phyloP scores from a whole-genome alignment of 805 yeast genomes.

The Metschnikowia lachancei region DNA sequence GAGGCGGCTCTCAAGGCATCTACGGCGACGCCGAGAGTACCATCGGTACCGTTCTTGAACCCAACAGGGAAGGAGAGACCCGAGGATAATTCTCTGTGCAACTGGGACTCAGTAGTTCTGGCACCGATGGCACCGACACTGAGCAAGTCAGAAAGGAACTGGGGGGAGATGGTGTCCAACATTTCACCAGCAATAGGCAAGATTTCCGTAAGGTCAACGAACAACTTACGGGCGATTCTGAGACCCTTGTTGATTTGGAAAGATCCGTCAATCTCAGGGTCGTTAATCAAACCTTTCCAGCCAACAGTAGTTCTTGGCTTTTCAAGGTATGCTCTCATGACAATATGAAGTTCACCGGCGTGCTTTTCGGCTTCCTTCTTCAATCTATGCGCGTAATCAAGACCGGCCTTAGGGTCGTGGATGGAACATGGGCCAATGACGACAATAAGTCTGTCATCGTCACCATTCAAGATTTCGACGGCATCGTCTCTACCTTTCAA shows the following conservation, averaged over 20 bases:
- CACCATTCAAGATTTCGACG: slow-evolving; percentile 65
- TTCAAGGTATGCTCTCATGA: slow-evolving; percentile 97
- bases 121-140: slow-evolving; percentile 99
- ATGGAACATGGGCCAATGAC: slow-evolving; percentile 97
- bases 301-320: slow-evolving; percentile 99
- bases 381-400: slow-evolving; percentile 78
- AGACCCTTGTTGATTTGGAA: slow-evolving; percentile 95
- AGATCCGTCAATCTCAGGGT: slow-evolving; percentile 89
- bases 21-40: slow-evolving; percentile 85
- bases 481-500: slow-evolving; percentile 76
- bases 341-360: slow-evolving; percentile 70
- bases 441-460: slow-evolving; percentile 80
- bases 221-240: slow-evolving; percentile 80
- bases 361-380: slow-evolving; percentile 67
- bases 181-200: slow-evolving; percentile 95
- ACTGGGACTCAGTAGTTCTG: slow-evolving; percentile 96
- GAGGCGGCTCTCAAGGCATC: slow-evolving; percentile 94
- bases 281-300: slow-evolving; percentile 97
- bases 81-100: slow-evolving; percentile 95
- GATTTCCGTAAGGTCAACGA: slow-evolving; percentile 70
- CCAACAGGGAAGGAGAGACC: slow-evolving; percentile 99
- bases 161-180: slow-evolving; percentile 98
- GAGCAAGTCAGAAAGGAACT: slow-evolving; percentile 84
- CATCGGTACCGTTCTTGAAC: slow-evolving; percentile 98
- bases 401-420: slow-evolving; percentile 86